Conservation (phyloP, 805 yeast species). For the Kodamaea fukazawae region DNA sequence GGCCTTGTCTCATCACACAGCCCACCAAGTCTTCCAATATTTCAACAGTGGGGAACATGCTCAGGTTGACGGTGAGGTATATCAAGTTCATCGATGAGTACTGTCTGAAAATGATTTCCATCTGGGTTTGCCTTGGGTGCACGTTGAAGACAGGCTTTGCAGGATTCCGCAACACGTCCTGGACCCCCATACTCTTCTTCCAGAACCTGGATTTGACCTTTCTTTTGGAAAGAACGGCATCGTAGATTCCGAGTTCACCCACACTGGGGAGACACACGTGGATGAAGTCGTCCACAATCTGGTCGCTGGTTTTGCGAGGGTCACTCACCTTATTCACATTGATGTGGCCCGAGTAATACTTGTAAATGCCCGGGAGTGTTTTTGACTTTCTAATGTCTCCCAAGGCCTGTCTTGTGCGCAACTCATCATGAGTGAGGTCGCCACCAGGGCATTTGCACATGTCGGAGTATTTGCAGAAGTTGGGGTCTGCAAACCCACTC, state of each 20-base stretch:
- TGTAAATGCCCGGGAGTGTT: slow-evolving; percentile 11
- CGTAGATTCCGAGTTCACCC: too few relatives aligned
- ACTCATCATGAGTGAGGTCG: slow-evolving; percentile 19
- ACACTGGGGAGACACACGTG: too few relatives aligned
- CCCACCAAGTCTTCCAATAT: slow-evolving; percentile 24
- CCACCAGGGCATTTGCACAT: background rate
- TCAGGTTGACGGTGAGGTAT: slow-evolving; percentile 7
- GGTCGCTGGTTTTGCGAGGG: too few relatives aligned
- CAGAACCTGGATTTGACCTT: slow-evolving; percentile 2
- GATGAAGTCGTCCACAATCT: too few relatives aligned
- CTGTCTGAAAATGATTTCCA: slow-evolving; percentile 2
- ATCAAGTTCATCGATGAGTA: slow-evolving; percentile 15
- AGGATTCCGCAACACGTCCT: too few relatives aligned
- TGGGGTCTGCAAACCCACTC: slow-evolving; percentile 16
- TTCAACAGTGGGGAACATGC: background rate
- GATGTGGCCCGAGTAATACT: slow-evolving; percentile 8
- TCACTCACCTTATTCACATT: too few relatives aligned
- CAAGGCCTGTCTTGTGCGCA: slow-evolving; percentile 18
- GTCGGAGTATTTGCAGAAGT: slow-evolving; percentile 4
- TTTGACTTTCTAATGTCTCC: slow-evolving; percentile 10
- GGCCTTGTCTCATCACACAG: slow-evolving; percentile 21
- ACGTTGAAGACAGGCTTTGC: background rate
- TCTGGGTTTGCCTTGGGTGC: background rate
- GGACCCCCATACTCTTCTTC: background rate
- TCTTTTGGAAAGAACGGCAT: slow-evolving; percentile 6